A percentile compares a stretch with the other conserved stretches of the same genome.
phyloP scores from a whole-genome alignment of 768 basidiomycete species.

The Calocybe gangraenosa region DNA sequence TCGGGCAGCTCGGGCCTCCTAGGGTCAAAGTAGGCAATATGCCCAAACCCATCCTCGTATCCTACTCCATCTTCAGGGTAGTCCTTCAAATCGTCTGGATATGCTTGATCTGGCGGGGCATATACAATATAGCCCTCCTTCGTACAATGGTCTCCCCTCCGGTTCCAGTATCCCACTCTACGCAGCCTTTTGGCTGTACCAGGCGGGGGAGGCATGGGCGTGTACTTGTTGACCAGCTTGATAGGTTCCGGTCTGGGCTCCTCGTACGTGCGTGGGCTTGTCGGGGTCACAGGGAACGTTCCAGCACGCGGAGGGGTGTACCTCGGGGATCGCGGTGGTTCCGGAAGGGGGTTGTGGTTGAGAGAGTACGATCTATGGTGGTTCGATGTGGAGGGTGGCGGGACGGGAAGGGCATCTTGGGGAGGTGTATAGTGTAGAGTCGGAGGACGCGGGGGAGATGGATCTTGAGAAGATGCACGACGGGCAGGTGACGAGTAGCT shows the following conservation, averaged over 20 bases:
- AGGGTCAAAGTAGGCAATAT: slow-evolving; percentile 34
- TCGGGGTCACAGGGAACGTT: slow-evolving; percentile 1
- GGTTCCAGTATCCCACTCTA: slow-evolving; percentile 68
- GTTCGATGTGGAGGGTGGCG: slow-evolving; percentile 4
- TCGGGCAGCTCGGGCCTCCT: slow-evolving; percentile 55
- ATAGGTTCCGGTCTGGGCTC: slow-evolving; percentile 13
- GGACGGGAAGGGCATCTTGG: slow-evolving; percentile 10
- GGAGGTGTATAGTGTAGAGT: slow-evolving; percentile 5
- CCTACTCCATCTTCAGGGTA: slow-evolving; percentile 56
- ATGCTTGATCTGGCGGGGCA: slow-evolving; percentile 51
- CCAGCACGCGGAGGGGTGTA: slow-evolving; percentile 7
- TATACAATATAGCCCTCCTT: slow-evolving; percentile 55
- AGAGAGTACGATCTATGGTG: not conserved
- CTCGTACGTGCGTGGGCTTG: slow-evolving; percentile 8
- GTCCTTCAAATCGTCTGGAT: slow-evolving; percentile 54
- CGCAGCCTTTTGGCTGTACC: slow-evolving; percentile 24
- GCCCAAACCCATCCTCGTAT: slow-evolving; percentile 52
- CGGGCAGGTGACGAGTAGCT: not conserved
- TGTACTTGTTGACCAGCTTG: slow-evolving; percentile 11
- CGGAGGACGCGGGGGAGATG: slow-evolving; percentile 2
- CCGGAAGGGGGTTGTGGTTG: slow-evolving; percentile 1
- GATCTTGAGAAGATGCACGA: slow-evolving; percentile 2
- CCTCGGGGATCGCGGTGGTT: slow-evolving; percentile 1
- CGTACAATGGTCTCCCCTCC: slow-evolving; percentile 71
- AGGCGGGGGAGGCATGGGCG: slow-evolving; percentile 22